Base-by-base conservation (phyloP, 83 land plant species). In the Diphasiastrum complanatum region DNA sequence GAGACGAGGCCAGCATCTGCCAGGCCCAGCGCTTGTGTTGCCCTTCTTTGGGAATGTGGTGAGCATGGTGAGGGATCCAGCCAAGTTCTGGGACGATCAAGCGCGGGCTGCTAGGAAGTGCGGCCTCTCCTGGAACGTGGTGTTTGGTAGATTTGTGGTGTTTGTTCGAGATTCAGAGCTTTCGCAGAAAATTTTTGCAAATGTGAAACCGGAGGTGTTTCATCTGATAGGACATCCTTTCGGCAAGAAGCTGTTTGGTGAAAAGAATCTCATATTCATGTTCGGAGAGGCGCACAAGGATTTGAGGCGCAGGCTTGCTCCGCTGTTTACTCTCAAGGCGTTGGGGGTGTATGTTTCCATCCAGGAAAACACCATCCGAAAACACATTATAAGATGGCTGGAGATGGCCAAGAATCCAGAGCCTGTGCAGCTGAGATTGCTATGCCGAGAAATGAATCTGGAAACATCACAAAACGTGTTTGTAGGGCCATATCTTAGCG, bases 201-300 rank as follows among this genome's bases (percentile, higher is more conserved):
- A 92, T 51, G 98, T 92, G 31, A 79, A 75, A 26, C 88, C 87
- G 29, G 96, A 83, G 35, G 91, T 70, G n/a, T 85, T 92, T 65
- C 78, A 77, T 45, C 72, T 92, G 32, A 62, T 88, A 43, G 98
- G 98, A 47, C 98, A 92, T 58, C 98, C 98, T 1, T 85, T 92
- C 54, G 98, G 98, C 5, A 85, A 81, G 74, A 88, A 85, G 75
- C 81, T 92, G 22, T 92, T 92, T 67, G 98, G 98, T 25, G 87
- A 92, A 29, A 81, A 79, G 65, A 92, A 92, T 63, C 66, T 92
- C 16, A 92, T 92, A 27, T 92, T 83, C 75, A 79, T 85, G 91
- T 68, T 75, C 28, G 96, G 87, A 1, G 81, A 92, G 33, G 78
- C 75, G 25, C 98, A 92, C 75, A 87, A 79, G 63, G 84, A 85